Base-by-base conservation (phyloP, 2,329 filamentous ascomycete species). In the Aspergillus novoparasiticus region DNA sequence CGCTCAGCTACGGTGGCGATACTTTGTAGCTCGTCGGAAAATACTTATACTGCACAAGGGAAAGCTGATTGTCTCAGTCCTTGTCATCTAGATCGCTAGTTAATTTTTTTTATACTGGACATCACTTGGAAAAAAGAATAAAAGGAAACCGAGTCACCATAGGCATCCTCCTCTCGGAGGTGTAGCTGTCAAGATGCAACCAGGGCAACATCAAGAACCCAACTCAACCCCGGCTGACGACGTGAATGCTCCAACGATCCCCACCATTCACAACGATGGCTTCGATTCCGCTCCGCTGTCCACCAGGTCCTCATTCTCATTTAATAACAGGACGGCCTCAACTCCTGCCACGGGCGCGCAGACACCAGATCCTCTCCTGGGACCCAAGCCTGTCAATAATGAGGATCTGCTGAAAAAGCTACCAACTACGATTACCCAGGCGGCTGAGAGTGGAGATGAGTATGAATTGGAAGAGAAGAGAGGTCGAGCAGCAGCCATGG, bases 331-430 rank as follows among this genome's bases (percentile, higher is more conserved):
- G 10, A 26, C 60, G 9, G 61, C 57, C 23, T 68, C 63, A 2
- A 73, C 72, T 5, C 72, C 72, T 21, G 70, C 65, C 39, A 74
- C 71, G 19, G 72, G 72, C 46, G 65, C 70, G 3, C 70, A 73
- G 63, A 73, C 72, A 2, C 72, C 72, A 8, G 72, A 74, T 58
- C 72, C 71, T 28, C 60, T 74, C 4, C 62, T 73, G 57, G 68
- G 65, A 4, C 65, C 62, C 21, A 60, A 53, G 14, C 60, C 59
- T 8, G 54, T 56, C 2, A 60, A 64, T 14, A 63, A 68, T 50
- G 67, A 68, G 30, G 59, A 68, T 10, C 58, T 68, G 1, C 60
- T 69, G 1, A 65, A 68, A 43, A 66, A 67, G 11, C 60, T 71
- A 10, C 65, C 64, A 8, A 59, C 66, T 12, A 64, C 67, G 1